These are phyloP conservation scores for Phlebiopsis flavidoalba DNA, from an alignment of 768 basidiomycete genomes.

Conservation along the genomic window DNA sequence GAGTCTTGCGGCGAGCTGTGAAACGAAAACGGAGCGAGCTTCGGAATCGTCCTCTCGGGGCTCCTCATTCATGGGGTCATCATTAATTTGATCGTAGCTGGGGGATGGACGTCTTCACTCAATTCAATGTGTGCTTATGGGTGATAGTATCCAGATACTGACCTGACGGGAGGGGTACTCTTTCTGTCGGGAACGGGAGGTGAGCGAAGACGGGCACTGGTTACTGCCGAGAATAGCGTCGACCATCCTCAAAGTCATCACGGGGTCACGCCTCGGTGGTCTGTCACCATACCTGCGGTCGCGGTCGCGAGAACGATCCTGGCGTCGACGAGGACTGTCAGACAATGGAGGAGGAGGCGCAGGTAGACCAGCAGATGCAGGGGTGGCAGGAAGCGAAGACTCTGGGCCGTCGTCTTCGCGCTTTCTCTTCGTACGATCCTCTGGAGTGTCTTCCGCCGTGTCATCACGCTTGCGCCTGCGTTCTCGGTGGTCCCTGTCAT, in stretches of 20 bases:
- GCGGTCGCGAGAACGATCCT: constrained; percentile 46
- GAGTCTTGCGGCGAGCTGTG: constrained; percentile 94
- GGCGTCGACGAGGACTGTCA: constrained; percentile 45
- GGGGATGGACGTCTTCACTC: constrained; percentile 63
- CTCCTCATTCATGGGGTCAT: constrained; percentile 76
- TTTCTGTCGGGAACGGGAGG: constrained; percentile 27
- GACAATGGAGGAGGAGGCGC: constrained; percentile 39
- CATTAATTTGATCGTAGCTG: constrained; percentile 56
- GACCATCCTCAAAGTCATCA: constrained; percentile 60
- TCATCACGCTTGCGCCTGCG: constrained; percentile 67
- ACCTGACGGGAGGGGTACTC: constrained; percentile 43
- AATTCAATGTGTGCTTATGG: background rate
- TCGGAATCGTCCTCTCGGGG: constrained; percentile 95
- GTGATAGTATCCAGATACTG: constrained; percentile 14
- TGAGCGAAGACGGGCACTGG: constrained; percentile 30
- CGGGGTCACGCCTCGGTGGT: constrained; percentile 40
- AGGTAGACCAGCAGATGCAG: constrained; percentile 40
- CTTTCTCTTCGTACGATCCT: constrained; percentile 64
- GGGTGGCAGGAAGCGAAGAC: constrained; percentile 39
- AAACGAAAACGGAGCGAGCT: constrained; percentile 97
- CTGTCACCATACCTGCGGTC: constrained; percentile 47
- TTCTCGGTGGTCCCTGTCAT: constrained; percentile 43
- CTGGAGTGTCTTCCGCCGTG: constrained; percentile 47
- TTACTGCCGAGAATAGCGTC: constrained; percentile 40
- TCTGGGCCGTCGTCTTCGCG: constrained; percentile 49